These are phyloP conservation scores for Sugiyamaella grinbergsii DNA, from an alignment of 1,139 yeast genomes.

Conservation along the genomic window DNA sequence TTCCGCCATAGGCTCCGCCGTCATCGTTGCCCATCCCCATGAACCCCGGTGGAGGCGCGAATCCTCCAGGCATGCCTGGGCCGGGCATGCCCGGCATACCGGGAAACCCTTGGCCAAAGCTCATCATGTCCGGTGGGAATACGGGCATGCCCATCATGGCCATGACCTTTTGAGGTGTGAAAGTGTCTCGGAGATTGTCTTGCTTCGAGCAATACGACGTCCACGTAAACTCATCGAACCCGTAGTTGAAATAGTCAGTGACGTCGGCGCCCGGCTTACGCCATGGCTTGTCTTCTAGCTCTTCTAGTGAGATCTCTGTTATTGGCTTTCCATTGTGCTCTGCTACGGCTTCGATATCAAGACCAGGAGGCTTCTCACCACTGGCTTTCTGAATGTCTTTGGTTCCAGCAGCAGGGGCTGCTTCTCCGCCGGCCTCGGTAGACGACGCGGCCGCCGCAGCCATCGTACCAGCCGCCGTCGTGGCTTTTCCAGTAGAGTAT, in stretches of 20 bases:
- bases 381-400: constrained; percentile 32
- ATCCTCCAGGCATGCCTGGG: constrained; percentile 40
- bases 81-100: constrained; percentile 37
- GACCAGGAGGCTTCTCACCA: constrained; percentile 46
- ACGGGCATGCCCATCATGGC: constrained; percentile 36
- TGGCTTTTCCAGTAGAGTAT: constrained; percentile 32
- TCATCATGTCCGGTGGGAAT: constrained; percentile 33
- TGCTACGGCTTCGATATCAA: constrained; percentile 80
- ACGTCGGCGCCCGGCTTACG: constrained; percentile 94
- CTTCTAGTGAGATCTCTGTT: constrained; percentile 79
- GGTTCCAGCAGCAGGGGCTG: constrained; percentile 22
- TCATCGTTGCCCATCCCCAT: constrained; percentile 12
- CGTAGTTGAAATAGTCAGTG: constrained; percentile 92
- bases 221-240: constrained; percentile 97
- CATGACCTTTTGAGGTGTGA: constrained; percentile 57
- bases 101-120: constrained; percentile 24
- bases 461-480: constrained; percentile 28
- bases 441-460: no score
- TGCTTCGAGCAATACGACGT: constrained; percentile 88
- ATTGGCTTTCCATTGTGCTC: constrained; percentile 80
- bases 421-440: constrained; percentile 29
- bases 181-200: constrained; percentile 76
- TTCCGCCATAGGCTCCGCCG: constrained; percentile 15
- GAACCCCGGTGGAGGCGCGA: constrained; percentile 14
- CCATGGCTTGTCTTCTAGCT: constrained; percentile 94